Evolutionary conservation across 1,139 yeast species (phyloP), one percentile per base, ranked within the genome.

Genomic region (Candida albicans): DNA sequence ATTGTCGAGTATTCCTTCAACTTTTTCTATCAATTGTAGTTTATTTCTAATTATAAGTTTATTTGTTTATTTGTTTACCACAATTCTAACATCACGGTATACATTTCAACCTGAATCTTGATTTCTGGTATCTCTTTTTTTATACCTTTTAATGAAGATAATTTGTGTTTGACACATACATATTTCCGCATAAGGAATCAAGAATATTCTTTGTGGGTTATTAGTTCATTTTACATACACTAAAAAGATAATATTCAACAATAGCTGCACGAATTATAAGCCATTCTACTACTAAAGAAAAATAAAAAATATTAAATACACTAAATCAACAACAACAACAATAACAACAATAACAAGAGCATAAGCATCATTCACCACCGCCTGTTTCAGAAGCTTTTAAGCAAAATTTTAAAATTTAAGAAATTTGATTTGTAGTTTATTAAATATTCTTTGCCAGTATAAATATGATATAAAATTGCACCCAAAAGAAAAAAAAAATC

Each of bases 151-250:
- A 14, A 37, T 29, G 31, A 38, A 30, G 29, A 33, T 10, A 4
- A 27, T 27, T 27, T 27, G n/a, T n/a, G 29, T 27, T 34, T 39
- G 37, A 39, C 38, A 39, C 34, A 27, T 39, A 27, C 42, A 38
- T 30, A 31, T 25, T 8, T 25, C 25, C 31, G 25, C 40, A 38
- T 38, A 18, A n/a, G 12, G 22, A 30, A 18, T 18, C 24, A 31
- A 25, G 22, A 28, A 38, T 25, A 22, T 31, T n/a, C 12, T 38
- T 33, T 25, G 15, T 27, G n/a, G 29, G 29, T 27, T 18, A 18
- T 18, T 18, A 18, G 22, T 18, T 18, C 22, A 18, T 18, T 18
- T 18, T 4, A 18, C 3, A 18, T 18, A 18, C 22, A 18, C 22
- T 18, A 18, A 18, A 18, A 27, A 27, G 29, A 27, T 27, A 27